Base-by-base conservation (phyloP, 1,139 yeast species). In the Blastobotrys arbuscula region DNA sequence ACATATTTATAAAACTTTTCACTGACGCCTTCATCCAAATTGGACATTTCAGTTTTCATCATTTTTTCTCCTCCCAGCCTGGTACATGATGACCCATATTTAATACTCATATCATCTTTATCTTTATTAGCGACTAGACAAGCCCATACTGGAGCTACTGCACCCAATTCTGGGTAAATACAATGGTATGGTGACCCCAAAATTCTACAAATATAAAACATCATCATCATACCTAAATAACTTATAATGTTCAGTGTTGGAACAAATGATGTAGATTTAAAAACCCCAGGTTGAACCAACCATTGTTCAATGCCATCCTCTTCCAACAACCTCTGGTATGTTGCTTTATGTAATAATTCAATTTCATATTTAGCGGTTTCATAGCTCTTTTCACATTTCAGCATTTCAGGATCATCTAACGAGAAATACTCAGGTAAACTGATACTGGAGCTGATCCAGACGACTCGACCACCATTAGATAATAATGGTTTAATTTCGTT, bases 261-360 rank as follows among this genome's bases (percentile, higher is more conserved):
- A 62, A 78, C 81, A 59, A 86, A 87, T 2, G 95, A 84, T 54
- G 83, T 83, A 51, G 95, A 84, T 26, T 84, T 82, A 66, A 94
- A 89, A 33, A 94, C 87, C 15, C 99, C 99, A 0, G 99, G 99
- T 55, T 92, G 97, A 8, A 86, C 81, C 41, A 92, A 71, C 67
- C 84, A 87, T 60, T 85, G 90, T 40, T 71, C 71, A 45, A 92
- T 78, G 1, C 81, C 83, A 49, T 74, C 59, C 13, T 74, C 58
- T 28, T 68, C 58, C 37, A 66, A 61, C 58, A 86, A 67, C 19
- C 69, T 59, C 52, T 77, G 64, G 62, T 77, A 84, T 1, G 88
- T 78, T 4, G 87, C 90, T 44, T 76, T 66, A 66, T 92, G 97
- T 45, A 89, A 67, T 51, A 90, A 74, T 64, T 94, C 98, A 36